Evolutionary conservation across 108 stramenopile genomes (phyloP).

Genomic region (Skeletonema costatum): DNA sequence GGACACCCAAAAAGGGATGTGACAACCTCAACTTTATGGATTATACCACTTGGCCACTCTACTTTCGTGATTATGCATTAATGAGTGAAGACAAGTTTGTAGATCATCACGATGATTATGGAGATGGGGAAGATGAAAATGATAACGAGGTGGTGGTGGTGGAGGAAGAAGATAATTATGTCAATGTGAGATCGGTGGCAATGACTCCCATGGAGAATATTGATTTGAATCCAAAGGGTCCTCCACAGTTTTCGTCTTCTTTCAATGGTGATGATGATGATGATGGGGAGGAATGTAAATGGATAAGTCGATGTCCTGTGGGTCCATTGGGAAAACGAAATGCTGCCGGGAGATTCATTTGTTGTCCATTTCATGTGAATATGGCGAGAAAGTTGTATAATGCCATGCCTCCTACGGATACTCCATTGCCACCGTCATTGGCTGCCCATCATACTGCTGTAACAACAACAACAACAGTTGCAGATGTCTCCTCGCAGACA

Average conservation of each 20-base stretch:
- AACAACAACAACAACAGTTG: neutral
- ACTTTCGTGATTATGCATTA: slow-evolving; percentile 80
- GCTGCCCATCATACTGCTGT: neutral
- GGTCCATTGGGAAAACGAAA: slow-evolving; percentile 39
- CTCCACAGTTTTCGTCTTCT: neutral
- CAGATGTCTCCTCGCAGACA: neutral
- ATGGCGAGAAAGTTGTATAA: slow-evolving; percentile 16
- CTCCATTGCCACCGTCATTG: neutral
- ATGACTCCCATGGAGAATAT: slow-evolving; percentile 20
- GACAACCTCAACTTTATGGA: slow-evolving; percentile 82
- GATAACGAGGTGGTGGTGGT: neutral
- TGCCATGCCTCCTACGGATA: neutral
- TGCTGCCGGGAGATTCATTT: slow-evolving; percentile 27
- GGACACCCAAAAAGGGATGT: slow-evolving; percentile 58
- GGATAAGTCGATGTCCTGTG: slow-evolving; percentile 38
- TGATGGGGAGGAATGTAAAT: slow-evolving; percentile 7
- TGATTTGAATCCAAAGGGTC: slow-evolving; percentile 22
- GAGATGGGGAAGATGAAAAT: neutral
- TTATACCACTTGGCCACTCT: slow-evolving; percentile 76
- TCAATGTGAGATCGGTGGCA: slow-evolving; percentile 24
- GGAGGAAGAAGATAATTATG: slow-evolving; percentile 15
- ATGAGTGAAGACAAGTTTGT: slow-evolving; percentile 65
- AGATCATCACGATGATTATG: slow-evolving; percentile 8
- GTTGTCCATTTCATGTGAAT: slow-evolving; percentile 47
- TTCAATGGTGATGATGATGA: slow-evolving; percentile 9